These are phyloP conservation scores for Boletus eberwhitei DNA, from an alignment of 768 basidiomycete species.

Conservation along the genomic window DNA sequence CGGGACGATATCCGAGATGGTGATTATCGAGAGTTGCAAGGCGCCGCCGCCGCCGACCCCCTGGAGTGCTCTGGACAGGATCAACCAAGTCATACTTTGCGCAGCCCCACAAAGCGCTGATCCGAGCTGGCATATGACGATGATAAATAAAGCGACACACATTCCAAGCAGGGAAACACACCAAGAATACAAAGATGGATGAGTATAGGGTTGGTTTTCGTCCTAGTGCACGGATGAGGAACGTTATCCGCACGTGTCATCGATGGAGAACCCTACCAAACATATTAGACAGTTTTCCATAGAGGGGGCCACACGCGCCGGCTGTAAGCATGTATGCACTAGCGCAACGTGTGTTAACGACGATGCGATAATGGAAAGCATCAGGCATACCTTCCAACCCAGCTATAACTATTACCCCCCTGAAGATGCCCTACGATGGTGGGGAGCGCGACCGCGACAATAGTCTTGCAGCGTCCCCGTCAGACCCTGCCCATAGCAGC, in stretches of 20 bases:
- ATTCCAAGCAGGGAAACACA: conserved; percentile 29
- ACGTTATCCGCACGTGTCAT: not conserved
- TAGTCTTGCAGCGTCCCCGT: conserved; percentile 38
- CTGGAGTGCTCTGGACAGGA: conserved; percentile 73
- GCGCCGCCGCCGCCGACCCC: conserved; percentile 82
- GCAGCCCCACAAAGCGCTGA: conserved; percentile 81
- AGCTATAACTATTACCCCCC: conserved; percentile 62
- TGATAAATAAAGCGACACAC: not conserved
- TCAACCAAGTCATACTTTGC: conserved; percentile 73
- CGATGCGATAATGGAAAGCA: not conserved
- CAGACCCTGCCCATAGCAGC: not conserved
- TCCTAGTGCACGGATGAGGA: conserved; percentile 31
- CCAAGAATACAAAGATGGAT: conserved; percentile 63
- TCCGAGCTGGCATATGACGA: conserved; percentile 54
- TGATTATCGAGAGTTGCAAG: conserved; percentile 71
- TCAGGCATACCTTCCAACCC: conserved; percentile 59
- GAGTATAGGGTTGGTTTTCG: conserved; percentile 68
- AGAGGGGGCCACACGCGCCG: conserved; percentile 62
- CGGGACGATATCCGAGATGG: conserved; percentile 79
- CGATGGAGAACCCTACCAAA: conserved; percentile 25
- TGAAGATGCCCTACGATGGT: conserved; percentile 62
- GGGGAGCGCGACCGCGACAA: conserved; percentile 67
- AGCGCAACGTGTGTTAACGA: not conserved
- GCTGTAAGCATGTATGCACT: conserved; percentile 74
- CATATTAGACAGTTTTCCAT: conserved; percentile 72